phyloP scores from a whole-genome alignment of 495 filamentous ascomycete genomes.

The Aspergillus homomorphus region DNA sequence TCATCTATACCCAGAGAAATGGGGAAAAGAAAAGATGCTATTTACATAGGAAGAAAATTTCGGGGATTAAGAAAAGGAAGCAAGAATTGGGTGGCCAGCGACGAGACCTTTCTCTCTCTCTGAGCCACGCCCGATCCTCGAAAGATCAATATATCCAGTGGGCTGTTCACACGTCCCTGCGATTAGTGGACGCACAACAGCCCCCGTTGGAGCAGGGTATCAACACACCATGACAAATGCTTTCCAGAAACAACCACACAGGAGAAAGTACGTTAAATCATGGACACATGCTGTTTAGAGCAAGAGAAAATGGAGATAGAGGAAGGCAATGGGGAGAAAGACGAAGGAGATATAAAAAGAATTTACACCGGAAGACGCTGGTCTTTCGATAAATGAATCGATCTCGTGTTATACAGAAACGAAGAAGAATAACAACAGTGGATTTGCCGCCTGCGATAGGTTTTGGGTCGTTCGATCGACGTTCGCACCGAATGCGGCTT shows the following conservation, averaged over 20 bases:
- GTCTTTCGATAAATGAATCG: conserved; percentile 8
- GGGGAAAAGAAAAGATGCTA: conserved; percentile 23
- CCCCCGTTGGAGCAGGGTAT: conserved; percentile 39
- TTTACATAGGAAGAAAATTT: conserved; percentile 30
- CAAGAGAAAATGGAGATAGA: not conserved
- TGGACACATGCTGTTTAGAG: conserved; percentile 26
- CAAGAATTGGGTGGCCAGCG: not conserved
- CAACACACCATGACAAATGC: conserved; percentile 51
- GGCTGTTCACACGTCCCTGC: conserved; percentile 13
- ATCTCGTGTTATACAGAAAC: conserved; percentile 25
- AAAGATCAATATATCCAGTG: conserved; percentile 9
- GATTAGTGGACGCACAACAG: conserved; percentile 18
- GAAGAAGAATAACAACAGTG: not conserved
- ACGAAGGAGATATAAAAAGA: conserved; percentile 17
- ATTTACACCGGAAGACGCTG: conserved; percentile 26
- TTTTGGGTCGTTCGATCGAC: conserved; percentile 2
- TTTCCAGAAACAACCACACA: conserved; percentile 23
- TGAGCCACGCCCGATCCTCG: conserved; percentile 1
- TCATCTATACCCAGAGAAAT: conserved; percentile 30
- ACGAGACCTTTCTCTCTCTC: conserved; percentile 6
- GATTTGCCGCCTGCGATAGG: not conserved
- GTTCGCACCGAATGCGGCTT: not conserved
- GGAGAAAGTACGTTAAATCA: conserved; percentile 28
- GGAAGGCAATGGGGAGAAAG: conserved; percentile 7
- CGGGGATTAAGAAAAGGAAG: not conserved